phyloP scores from a whole-genome alignment of 1,139 yeast genomes.

The Pichia sp. region DNA sequence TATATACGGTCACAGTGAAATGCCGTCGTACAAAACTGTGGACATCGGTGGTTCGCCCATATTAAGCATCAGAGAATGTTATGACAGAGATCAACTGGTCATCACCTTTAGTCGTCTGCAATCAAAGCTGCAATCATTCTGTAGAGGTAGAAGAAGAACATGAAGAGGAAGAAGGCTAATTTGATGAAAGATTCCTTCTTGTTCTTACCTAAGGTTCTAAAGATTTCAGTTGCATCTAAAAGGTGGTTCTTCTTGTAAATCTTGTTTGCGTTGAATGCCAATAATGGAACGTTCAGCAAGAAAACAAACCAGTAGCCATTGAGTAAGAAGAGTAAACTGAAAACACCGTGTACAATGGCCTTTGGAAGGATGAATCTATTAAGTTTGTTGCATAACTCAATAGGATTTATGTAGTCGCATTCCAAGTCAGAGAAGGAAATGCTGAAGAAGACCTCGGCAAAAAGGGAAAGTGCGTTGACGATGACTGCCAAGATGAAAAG shows the following conservation, averaged over 20 bases:
- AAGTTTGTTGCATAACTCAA: slow-evolving; percentile 89
- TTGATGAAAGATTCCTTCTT: slow-evolving; percentile 89
- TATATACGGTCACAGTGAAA: too few relatives aligned
- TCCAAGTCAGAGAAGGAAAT: slow-evolving; percentile 91
- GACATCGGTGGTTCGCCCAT: too few relatives aligned
- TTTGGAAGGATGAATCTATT: slow-evolving; percentile 90
- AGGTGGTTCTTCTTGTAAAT: slow-evolving; percentile 68
- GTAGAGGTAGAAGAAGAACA: slow-evolving; percentile 94
- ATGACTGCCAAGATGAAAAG: slow-evolving; percentile 77
- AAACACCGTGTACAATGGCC: slow-evolving; percentile 72
- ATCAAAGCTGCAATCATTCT: slow-evolving; percentile 96
- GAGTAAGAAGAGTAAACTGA: slow-evolving; percentile 65
- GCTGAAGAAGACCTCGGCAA: slow-evolving; percentile 87
- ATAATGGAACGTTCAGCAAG: slow-evolving; percentile 75
- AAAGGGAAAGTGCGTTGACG: slow-evolving; percentile 78
- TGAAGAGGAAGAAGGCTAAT: slow-evolving; percentile 81
- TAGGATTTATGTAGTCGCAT: slow-evolving; percentile 93
- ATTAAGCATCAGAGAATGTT: too few relatives aligned
- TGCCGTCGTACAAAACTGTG: too few relatives aligned
- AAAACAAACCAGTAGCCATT: slow-evolving; percentile 95
- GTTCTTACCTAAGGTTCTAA: slow-evolving; percentile 87
- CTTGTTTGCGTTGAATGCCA: slow-evolving; percentile 77
- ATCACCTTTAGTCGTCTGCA: slow-evolving; percentile 66
- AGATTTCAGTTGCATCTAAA: slow-evolving; percentile 96
- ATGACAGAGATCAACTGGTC: slow-evolving; percentile 3